Base-by-base conservation (phyloP, 352 stramenopile genomes). In the Phytopythium delawarense region DNA sequence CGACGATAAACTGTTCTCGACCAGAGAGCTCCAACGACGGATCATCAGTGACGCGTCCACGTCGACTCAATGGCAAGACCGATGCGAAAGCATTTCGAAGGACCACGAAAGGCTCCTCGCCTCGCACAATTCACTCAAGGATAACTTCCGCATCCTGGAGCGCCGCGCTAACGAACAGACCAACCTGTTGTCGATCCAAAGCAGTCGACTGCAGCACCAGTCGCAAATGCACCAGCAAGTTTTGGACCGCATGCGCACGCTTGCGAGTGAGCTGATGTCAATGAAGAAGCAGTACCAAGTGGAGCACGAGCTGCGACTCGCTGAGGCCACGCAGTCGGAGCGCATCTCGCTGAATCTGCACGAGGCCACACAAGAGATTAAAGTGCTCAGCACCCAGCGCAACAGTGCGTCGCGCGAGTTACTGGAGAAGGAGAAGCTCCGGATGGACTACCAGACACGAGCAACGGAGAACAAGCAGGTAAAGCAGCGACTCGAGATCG, bases 121-220 rank as follows among this genome's bases (percentile, higher is more conserved):
- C 8, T 63, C 76, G 18, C 74, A 72, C 21, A 65, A 67, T 8
- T 54, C 74, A 12, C 60, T 89, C 2, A 70, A 88, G 21, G 74
- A 83, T 30, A 80, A 77, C 16, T 88, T 87, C 57, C 72, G 69
- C 21, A 74, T 92, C 13, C 65, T 89, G 20, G 32, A 78, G 40
- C 76, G 82, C 7, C 80, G 84, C 16, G 73, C 77, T 1, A 72
- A 81, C 7, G 84, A 93, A 52, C 84, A 93, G 60, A 69, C 79
- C 20, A 91, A 85, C 44, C 65, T 93, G 21, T 66, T 93, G 18
- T 71, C 70, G 13, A 74, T 90, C 4, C 82, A 93, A 59, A 88
- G 79, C 40, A 48, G 54, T 15, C 77, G 84, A 11, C 72, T 89
- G 21, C 46, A 65, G 12, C 76, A 69, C 35, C 74, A 93, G 62